Base-by-base conservation (phyloP, 75 land plant genomes). In the Selaginella tamariscina region DNA sequence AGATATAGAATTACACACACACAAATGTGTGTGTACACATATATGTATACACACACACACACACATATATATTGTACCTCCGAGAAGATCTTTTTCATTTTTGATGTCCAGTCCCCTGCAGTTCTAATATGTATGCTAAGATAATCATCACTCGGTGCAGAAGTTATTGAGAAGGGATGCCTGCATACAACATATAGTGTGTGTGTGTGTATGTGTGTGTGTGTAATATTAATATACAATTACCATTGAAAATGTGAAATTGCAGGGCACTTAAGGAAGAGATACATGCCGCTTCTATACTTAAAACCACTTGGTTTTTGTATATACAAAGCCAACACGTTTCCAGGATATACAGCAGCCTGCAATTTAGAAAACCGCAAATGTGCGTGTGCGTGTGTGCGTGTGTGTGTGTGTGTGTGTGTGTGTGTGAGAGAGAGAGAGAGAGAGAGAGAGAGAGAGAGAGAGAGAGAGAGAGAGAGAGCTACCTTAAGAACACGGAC, bases 251-350 rank as follows among this genome's bases (percentile, higher is more conserved):
- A 23, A 59, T 21, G 62, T 8, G 62, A 59, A 5, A 59, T 26
- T 8, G 21, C 26, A 5, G 62, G 62, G 26, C 62, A 59, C 62
- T 59, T 21, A 5, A 59, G 21, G 62, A 23, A 59, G 62, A 59
- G 62, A 59, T 59, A 59, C 62, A 59, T 59, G 27, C 62, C 62
- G 23, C 62, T 59, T 21, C 21, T 59, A n/a, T 59, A 59, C 26
- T 59, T 59, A 27, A 59, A 59, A 27, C 26, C 26, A 5, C 24
- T 8, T 8, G 62, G 62, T 21, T 26, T 59, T 59, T 21, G 26
- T 26, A 59, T 59, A 23, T 59, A 59, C 26, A 59, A 59, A 23
- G 62, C 62, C 62, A 59, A 23, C 8, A 27, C 62, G 21, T 59
- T 59, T 26, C 62, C 62, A 59, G 62, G 62, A 27, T 59, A 59